phyloP scores from a whole-genome alignment of 345 rosid species.

The Murraya koenigii region DNA sequence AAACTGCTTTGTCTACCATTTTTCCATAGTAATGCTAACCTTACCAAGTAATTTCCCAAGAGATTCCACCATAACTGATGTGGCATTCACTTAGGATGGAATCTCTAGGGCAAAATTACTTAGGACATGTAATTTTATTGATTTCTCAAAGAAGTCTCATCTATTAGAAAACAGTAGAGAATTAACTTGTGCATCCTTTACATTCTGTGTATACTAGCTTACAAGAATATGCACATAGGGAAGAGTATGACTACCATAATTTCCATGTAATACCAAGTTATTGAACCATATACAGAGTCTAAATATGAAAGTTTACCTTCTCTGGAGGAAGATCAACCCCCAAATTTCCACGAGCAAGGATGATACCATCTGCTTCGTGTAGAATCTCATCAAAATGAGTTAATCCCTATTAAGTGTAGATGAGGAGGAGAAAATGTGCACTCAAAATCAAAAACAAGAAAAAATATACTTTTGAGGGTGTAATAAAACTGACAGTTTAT shows the following conservation, averaged over 20 bases:
- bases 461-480: neutral
- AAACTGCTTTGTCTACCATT: neutral
- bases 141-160: neutral
- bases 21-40: neutral
- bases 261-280: neutral
- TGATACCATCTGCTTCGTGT: constrained; percentile 67
- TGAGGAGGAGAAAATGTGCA: neutral
- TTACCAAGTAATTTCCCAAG: neutral
- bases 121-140: too few species aligned
- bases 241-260: neutral
- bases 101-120: neutral
- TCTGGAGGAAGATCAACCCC: constrained; percentile 78
- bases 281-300: neutral
- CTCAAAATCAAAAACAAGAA: constrained; percentile 11
- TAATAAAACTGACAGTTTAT: neutral
- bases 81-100: neutral
- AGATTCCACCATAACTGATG: too few species aligned
- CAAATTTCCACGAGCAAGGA: constrained; percentile 68
- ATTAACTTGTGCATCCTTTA: neutral
- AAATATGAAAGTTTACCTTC: constrained; percentile 40
- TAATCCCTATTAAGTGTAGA: constrained; percentile 40
- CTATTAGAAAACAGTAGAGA: neutral
- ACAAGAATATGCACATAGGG: neutral
- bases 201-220: neutral
- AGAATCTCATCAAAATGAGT: constrained; percentile 71